Evolutionary conservation across 371 early-diverging fungal species (phyloP).

Genomic region (Mortierella sp.): DNA sequence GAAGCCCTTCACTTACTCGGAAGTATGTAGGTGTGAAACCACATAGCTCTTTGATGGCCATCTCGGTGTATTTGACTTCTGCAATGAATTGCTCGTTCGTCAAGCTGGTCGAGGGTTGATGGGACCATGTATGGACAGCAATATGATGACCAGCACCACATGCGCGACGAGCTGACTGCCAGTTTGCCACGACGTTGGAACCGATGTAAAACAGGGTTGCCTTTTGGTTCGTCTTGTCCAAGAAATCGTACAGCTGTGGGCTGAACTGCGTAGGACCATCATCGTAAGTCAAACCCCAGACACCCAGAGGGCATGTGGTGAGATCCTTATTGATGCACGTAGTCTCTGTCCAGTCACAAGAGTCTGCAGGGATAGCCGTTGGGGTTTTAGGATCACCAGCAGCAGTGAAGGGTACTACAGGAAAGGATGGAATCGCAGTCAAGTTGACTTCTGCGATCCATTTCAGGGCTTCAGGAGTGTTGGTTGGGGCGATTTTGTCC

Average conservation of each 20-base stretch:
- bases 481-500: slow-evolving; percentile 41
- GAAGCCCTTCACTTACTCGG: slow-evolving; percentile 37
- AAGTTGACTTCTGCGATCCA: slow-evolving; percentile 46
- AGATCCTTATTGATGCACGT: slow-evolving; percentile 58
- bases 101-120: slow-evolving; percentile 72
- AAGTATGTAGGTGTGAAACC: slow-evolving; percentile 57
- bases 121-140: slow-evolving; percentile 80
- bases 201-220: slow-evolving; percentile 82
- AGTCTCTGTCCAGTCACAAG: slow-evolving; percentile 51
- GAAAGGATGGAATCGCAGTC: slow-evolving; percentile 57
- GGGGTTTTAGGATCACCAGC: slow-evolving; percentile 54
- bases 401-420: slow-evolving; percentile 54
- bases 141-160: slow-evolving; percentile 75
- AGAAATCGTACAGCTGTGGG: slow-evolving; percentile 56
- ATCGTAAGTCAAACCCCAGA: slow-evolving; percentile 74
- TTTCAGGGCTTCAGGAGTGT: slow-evolving; percentile 25
- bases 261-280: slow-evolving; percentile 74
- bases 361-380: slow-evolving; percentile 39
- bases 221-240: slow-evolving; percentile 62
- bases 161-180: slow-evolving; percentile 58
- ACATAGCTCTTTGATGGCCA: slow-evolving; percentile 67
- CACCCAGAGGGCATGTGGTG: slow-evolving; percentile 29
- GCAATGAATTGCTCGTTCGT: slow-evolving; percentile 77
- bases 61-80: slow-evolving; percentile 77
- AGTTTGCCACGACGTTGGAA: slow-evolving; percentile 60